phyloP scores from a whole-genome alignment of 352 stramenopile genomes.

The Elongisporangium senticosum region DNA sequence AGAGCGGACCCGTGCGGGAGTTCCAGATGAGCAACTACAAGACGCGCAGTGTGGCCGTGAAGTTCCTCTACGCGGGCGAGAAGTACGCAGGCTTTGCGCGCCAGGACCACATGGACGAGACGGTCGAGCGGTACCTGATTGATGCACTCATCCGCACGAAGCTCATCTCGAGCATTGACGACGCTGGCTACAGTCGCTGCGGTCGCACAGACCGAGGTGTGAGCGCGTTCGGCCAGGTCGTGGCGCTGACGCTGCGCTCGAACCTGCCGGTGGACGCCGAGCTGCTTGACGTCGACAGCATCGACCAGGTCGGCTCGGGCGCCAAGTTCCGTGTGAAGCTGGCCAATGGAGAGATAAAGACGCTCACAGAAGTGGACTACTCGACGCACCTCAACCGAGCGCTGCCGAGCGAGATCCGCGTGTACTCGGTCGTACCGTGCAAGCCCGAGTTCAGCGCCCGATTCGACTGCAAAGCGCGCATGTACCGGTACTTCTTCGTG shows the following conservation, averaged over 20 bases:
- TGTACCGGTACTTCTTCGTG: conserved; percentile 98
- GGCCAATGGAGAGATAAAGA: conserved; percentile 54
- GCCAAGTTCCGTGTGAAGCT: conserved; percentile 61
- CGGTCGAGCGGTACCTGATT: conserved; percentile 92
- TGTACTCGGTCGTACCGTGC: conserved; percentile 78
- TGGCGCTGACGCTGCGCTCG: conserved; percentile 65
- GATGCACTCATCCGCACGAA: conserved; percentile 89
- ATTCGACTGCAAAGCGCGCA: conserved; percentile 91
- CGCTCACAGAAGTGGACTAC: conserved; percentile 93
- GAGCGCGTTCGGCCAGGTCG: conserved; percentile 80
- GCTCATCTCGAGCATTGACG: conserved; percentile 84
- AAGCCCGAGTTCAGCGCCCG: conserved; percentile 90
- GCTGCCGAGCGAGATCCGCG: conserved; percentile 87
- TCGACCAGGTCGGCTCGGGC: conserved; percentile 63
- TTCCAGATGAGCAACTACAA: conserved; percentile 79
- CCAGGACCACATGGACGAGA: conserved; percentile 88
- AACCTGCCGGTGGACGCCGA: conserved; percentile 61
- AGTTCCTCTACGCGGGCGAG: conserved; percentile 85
- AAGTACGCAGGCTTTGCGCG: conserved; percentile 86
- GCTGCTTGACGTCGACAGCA: conserved; percentile 51
- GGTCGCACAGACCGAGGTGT: conserved; percentile 97
- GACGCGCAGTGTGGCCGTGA: conserved; percentile 64
- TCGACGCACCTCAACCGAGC: conserved; percentile 94
- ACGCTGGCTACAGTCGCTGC: conserved; percentile 92
- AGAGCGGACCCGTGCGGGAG: conserved; percentile 33